A percentile compares a stretch with the other conserved stretches of the same genome.
phyloP scores from a whole-genome alignment of 495 filamentous ascomycete species.

The Trichocladium antarcticum region DNA sequence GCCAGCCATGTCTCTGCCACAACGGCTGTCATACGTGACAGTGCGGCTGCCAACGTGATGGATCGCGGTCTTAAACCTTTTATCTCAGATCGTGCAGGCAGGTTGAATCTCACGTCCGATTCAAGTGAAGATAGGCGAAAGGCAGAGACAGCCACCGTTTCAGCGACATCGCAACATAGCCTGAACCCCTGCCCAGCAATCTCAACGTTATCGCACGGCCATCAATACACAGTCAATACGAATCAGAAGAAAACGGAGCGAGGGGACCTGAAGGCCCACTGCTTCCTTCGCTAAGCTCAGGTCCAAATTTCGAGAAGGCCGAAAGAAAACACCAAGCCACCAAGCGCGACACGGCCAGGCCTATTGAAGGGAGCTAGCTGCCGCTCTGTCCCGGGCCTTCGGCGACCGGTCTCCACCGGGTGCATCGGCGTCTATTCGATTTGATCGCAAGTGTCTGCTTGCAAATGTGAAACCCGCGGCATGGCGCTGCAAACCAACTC shows the following conservation, averaged over 20 bases:
- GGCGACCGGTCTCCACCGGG: constrained; percentile 6
- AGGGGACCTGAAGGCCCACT: constrained; percentile 3
- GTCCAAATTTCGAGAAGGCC: constrained; percentile 19
- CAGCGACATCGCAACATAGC: neutral
- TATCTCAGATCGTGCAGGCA: constrained; percentile 8
- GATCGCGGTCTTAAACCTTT: neutral
- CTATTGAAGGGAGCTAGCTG: constrained; percentile 2
- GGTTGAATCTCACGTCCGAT: neutral
- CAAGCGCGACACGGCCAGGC: constrained; percentile 14
- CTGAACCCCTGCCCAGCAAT: neutral
- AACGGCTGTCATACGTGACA: neutral
- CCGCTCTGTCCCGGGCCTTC: constrained; percentile 1
- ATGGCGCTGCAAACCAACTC: neutral
- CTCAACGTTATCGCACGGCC: constrained; percentile 3
- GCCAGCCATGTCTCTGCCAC: constrained; percentile 7
- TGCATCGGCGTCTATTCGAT: neutral
- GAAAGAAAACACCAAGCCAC: constrained; percentile 10
- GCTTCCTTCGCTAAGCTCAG: constrained; percentile 10
- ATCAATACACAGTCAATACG: neutral
- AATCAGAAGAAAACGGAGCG: constrained; percentile 3
- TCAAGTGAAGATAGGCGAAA: constrained; percentile 6
- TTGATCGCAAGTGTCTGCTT: neutral
- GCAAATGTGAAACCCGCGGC: neutral
- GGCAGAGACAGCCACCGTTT: neutral
- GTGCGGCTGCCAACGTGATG: neutral